phyloP scores from a whole-genome alignment of 2,329 filamentous ascomycete genomes.

The Colletotrichum sp. region DNA sequence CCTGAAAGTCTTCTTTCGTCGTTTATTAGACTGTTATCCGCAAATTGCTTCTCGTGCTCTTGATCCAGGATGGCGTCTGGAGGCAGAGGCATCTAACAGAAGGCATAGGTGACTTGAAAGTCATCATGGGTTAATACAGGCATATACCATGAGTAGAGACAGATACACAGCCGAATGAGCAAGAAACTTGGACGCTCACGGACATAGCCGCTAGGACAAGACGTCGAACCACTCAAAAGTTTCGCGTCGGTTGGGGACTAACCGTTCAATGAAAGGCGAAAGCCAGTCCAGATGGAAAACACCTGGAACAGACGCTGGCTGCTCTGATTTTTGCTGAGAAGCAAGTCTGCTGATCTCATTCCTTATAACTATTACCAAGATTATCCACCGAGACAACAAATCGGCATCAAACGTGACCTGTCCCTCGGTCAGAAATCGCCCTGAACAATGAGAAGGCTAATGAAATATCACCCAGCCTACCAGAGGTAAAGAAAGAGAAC shows the following conservation, averaged over 20 bases:
- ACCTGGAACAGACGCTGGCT: fast-evolving
- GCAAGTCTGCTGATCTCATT: too few relatives aligned
- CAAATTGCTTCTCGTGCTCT: too few relatives aligned
- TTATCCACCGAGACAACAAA: neutral
- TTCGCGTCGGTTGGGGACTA: neutral
- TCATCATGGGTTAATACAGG: neutral
- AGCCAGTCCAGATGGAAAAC: neutral
- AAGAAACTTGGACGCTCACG: neutral
- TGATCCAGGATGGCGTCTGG: too few relatives aligned
- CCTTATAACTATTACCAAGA: neutral
- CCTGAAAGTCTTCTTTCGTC: too few relatives aligned
- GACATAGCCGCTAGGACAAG: neutral
- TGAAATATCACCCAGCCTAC: neutral
- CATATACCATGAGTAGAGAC: neutral
- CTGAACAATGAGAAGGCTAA: neutral
- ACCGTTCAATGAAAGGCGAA: neutral
- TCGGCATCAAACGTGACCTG: neutral
- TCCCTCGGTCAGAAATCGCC: neutral
- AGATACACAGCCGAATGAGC: neutral
- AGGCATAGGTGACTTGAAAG: too few relatives aligned
- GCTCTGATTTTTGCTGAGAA: too few relatives aligned
- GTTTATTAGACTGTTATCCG: too few relatives aligned
- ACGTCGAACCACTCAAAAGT: neutral
- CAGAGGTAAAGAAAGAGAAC: neutral
- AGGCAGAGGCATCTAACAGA: too few relatives aligned